Conservation (phyloP, 495 filamentous ascomycete genomes). For the Tuber microsphaerosporum region DNA sequence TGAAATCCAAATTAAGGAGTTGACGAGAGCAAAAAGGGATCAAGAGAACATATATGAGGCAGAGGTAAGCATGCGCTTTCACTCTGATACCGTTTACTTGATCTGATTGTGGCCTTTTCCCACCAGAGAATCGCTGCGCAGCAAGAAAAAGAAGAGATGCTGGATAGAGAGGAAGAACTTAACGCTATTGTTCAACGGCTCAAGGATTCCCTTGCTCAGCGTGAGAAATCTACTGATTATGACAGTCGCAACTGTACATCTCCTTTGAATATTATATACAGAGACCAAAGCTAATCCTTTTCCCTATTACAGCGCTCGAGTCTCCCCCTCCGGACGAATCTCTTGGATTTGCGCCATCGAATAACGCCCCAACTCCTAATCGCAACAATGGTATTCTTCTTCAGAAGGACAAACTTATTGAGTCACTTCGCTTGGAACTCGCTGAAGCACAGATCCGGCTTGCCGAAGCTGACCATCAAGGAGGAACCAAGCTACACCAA, state of each 20-base stretch:
- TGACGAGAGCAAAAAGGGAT: constrained; percentile 71
- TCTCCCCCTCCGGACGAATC: constrained; percentile 48
- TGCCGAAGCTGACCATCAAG: constrained; percentile 86
- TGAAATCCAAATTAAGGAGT: constrained; percentile 70
- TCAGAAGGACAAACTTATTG: constrained; percentile 94
- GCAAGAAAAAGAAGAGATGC: constrained; percentile 83
- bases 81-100: background rate
- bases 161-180: constrained; percentile 76
- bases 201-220: constrained; percentile 74
- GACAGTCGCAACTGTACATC: constrained; percentile 34
- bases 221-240: constrained; percentile 31
- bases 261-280: constrained; percentile 20
- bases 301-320: constrained; percentile 42
- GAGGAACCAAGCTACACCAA: constrained; percentile 74
- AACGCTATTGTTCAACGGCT: constrained; percentile 78
- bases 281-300: constrained; percentile 49
- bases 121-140: constrained; percentile 65
- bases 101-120: constrained; percentile 19
- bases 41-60: constrained; percentile 82
- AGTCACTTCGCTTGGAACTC: constrained; percentile 80
- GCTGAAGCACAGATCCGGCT: constrained; percentile 93
- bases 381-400: constrained; percentile 77
- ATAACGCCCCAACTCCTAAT: constrained; percentile 63
- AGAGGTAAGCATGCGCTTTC: constrained; percentile 47
- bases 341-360: constrained; percentile 84